Evolutionary conservation across 208 protist species (phyloP), one percentile per base, ranked within the genome.

Genomic region (Leishmania turanica): DNA sequence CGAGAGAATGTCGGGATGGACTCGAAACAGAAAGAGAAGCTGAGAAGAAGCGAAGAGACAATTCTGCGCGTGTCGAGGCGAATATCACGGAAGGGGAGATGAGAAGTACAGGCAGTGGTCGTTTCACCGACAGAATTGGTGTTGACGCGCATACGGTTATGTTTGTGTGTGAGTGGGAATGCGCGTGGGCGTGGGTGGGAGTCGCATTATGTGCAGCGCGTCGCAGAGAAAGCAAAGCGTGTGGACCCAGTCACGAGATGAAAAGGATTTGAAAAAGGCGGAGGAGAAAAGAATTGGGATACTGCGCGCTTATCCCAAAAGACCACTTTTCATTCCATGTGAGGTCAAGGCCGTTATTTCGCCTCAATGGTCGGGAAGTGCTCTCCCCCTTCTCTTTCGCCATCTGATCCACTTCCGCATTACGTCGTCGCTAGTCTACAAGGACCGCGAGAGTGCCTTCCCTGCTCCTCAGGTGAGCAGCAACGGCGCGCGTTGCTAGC

Each of bases 1-100:
- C 51, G 69, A 31, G 37, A 27, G 40, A 68, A 42, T 71, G 40
- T n/a, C 65, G 40, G 40, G 40, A 49, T 62, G 17, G 27, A 62
- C 56, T 62, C 31, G 13, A 40, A 71, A 71, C 21, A 71, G 37
- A 71, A 71, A 71, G 65, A 49, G 21, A 73, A 73, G 69, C 69
- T 21, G 49, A 51, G 37, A 73, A 51, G 37, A 51, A 53, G 47
- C 69, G 9, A 53, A 17, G 69, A 53, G 69, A 19, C 27, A 53
- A 53, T 73, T 51, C 69, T 73, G 69, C 24, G 51, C 27, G 42
- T 73, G 45, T 54, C 51, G 42, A 17, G 27, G 27, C 69, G 3
- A 73, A 73, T 27, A 53, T 53, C 69, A 73, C 27, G 69, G 17
- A 34, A 31, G 45, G 45, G 69, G 42, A 73, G 17, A 73, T 37